Evolutionary conservation across 2,329 filamentous ascomycete species (phyloP).

Genomic region (Didymosphaeria variabile): DNA sequence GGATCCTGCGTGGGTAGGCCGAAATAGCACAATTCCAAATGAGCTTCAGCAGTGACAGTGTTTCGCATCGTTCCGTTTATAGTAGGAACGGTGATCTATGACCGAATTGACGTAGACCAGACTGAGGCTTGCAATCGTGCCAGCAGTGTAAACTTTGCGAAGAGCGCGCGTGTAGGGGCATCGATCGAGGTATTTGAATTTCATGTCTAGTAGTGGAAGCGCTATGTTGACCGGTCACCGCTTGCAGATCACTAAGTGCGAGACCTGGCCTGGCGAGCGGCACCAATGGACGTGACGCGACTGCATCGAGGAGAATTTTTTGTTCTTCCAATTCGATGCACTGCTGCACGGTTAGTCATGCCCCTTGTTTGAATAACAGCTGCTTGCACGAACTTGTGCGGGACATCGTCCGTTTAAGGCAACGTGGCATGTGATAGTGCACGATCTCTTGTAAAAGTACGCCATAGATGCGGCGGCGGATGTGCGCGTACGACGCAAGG

Average conservation of each 20-base stretch:
- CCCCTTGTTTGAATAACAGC: background rate
- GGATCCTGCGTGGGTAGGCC: slow-evolving; percentile 5
- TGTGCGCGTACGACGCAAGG: background rate
- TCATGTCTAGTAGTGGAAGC: background rate
- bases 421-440: slow-evolving; percentile 1
- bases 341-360: background rate
- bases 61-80: background rate
- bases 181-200: background rate
- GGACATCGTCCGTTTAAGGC: background rate
- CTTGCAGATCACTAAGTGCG: background rate
- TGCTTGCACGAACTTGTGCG: background rate
- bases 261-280: background rate
- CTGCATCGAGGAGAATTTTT: background rate
- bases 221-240: background rate
- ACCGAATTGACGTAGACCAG: background rate
- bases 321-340: background rate
- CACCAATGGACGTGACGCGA: background rate
- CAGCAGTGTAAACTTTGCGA: background rate
- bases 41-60: background rate
- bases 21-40: background rate
- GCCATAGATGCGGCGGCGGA: slow-evolving; percentile 16
- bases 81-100: background rate
- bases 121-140: background rate
- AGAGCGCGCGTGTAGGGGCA: background rate
- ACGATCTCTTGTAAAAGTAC: slow-evolving; percentile 12